These are phyloP conservation scores for Globisporangium nagaii DNA, from an alignment of 352 stramenopile species.

Conservation along the genomic window DNA sequence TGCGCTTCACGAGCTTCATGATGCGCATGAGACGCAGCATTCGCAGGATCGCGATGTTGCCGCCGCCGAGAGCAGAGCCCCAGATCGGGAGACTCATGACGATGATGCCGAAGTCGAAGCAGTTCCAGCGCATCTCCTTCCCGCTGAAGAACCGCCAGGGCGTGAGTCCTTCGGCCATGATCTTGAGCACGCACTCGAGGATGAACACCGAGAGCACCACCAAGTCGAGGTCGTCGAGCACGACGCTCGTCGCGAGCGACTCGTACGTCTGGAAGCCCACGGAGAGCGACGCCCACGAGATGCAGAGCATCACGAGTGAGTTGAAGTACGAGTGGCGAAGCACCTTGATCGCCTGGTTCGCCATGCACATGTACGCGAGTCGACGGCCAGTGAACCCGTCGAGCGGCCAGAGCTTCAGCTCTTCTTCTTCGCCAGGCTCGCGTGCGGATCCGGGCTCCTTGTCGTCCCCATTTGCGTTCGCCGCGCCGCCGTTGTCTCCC, in stretches of 20 bases:
- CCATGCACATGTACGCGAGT: slow-evolving; percentile 25
- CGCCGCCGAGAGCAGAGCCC: slow-evolving; percentile 55
- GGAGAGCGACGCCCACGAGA: slow-evolving; percentile 74
- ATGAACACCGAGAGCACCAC: slow-evolving; percentile 71
- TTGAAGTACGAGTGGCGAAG: slow-evolving; percentile 58
- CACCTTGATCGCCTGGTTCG: slow-evolving; percentile 36
- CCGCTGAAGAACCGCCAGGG: slow-evolving; percentile 76
- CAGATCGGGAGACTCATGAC: slow-evolving; percentile 72
- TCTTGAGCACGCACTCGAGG: slow-evolving; percentile 70
- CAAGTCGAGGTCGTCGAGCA: slow-evolving; percentile 63
- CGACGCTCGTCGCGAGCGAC: slow-evolving; percentile 23
- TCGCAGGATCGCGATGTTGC: slow-evolving; percentile 77
- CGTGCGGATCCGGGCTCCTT: neutral
- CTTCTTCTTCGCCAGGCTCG: slow-evolving; percentile 11
- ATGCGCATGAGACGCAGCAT: slow-evolving; percentile 86
- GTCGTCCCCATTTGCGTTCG: neutral
- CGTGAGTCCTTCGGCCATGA: slow-evolving; percentile 61
- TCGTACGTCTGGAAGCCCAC: slow-evolving; percentile 81
- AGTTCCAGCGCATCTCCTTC: slow-evolving; percentile 78
- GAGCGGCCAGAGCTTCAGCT: slow-evolving; percentile 31
- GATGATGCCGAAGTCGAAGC: slow-evolving; percentile 82
- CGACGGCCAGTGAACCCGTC: slow-evolving; percentile 23
- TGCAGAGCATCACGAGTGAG: slow-evolving; percentile 65
- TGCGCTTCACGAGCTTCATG: slow-evolving; percentile 87
- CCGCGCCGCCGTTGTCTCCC: neutral